Evolutionary conservation across 169 alveolate species (phyloP).

Genomic region (Plasmodium sp.): DNA sequence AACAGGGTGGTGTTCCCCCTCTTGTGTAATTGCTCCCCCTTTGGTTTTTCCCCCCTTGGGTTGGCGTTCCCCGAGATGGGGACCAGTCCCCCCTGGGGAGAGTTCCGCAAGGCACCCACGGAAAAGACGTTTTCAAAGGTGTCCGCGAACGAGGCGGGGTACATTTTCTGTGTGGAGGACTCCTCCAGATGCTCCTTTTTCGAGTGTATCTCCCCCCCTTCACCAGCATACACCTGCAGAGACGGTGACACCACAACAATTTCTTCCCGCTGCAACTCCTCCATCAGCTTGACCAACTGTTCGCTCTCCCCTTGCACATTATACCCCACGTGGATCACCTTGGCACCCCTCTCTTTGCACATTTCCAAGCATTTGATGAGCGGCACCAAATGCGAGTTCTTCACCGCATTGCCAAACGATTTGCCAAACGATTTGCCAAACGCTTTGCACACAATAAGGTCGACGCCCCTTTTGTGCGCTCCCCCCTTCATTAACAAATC

Average conservation of each 20-base stretch:
- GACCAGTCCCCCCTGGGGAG: neutral
- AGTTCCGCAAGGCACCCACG: neutral
- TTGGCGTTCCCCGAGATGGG: neutral
- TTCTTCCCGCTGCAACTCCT: neutral
- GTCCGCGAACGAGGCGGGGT: neutral
- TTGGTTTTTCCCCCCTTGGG: neutral
- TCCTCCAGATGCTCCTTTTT: neutral
- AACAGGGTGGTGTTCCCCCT: neutral
- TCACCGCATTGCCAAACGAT: neutral
- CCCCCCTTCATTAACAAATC: neutral
- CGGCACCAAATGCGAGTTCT: neutral
- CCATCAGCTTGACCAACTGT: conserved; percentile 12
- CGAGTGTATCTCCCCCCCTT: too few species aligned
- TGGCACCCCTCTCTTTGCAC: conserved; percentile 14
- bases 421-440: conserved; percentile 8
- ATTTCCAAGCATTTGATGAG: conserved; percentile 30
- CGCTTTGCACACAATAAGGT: conserved; percentile 13
- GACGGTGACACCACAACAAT: conserved; percentile 14
- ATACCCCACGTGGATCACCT: conserved; percentile 22
- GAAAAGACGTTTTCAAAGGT: conserved; percentile 28
- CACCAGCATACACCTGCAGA: neutral
- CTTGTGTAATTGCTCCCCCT: neutral
- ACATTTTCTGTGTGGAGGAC: neutral
- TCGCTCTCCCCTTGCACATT: conserved; percentile 24
- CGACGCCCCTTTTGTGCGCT: neutral